Percentiles rank a stretch among this genome's conserved stretches.
Conservation (phyloP, 305 asterid genomes). For the Lippia alba region DNA sequence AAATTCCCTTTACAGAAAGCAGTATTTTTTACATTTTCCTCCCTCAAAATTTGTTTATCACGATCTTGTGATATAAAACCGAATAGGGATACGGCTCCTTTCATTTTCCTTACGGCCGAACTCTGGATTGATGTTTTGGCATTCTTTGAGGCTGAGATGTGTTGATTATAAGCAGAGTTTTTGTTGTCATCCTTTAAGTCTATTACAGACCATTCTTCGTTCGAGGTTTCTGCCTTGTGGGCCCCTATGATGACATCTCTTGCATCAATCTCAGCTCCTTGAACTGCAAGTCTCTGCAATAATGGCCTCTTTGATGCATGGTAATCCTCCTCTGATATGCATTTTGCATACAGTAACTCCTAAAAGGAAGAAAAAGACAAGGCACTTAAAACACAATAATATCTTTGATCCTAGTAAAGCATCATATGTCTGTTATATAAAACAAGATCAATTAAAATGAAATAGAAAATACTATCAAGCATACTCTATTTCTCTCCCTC, state of each 20-base stretch:
- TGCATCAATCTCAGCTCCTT: conserved; percentile 85
- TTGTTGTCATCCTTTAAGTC: conserved; percentile 76
- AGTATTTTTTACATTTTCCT: conserved; percentile 21
- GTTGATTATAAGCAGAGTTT: conserved; percentile 30
- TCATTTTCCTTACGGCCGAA: conserved; percentile 49
- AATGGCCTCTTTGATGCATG: conserved; percentile 90
- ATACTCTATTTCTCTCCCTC: too few species aligned
- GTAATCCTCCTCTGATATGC: conserved; percentile 85
- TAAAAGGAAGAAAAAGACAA: conserved; percentile 30
- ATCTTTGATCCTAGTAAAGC: background rate
- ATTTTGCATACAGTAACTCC: conserved; percentile 76
- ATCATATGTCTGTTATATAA: background rate
- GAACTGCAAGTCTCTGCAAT: conserved; percentile 84
- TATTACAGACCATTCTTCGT: conserved; percentile 79
- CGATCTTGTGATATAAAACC: conserved; percentile 53
- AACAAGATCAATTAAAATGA: background rate
- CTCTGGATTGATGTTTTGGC: conserved; percentile 34
- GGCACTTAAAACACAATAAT: background rate
- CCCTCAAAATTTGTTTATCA: conserved; percentile 40
- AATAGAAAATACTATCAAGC: too few species aligned
- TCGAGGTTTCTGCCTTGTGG: conserved; percentile 42
- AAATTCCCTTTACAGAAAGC: conserved; percentile 41
- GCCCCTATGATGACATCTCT: conserved; percentile 58
- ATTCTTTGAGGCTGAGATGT: conserved; percentile 36
- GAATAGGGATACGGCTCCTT: conserved; percentile 62